Evolutionary conservation across 2,329 filamentous ascomycete genomes (phyloP), one percentile per base, ranked within the genome.

Genomic region (Stenocarpella maydis): DNA sequence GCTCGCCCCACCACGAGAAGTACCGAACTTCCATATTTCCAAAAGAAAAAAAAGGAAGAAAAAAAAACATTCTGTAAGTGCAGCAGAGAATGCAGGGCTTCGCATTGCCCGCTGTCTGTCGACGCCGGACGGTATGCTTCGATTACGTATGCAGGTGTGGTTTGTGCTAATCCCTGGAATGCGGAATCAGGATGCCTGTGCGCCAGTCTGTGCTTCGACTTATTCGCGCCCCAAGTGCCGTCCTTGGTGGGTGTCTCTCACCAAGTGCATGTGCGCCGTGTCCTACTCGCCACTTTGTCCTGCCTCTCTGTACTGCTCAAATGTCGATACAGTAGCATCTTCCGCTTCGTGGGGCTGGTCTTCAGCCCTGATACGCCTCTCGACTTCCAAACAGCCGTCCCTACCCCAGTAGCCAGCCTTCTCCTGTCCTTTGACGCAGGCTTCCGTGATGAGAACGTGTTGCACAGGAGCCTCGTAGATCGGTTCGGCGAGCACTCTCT

Each of bases 401-500:
- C 92, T 90, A 1, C 90, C 91, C 87, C 88, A 91, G 72, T 89
- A 90, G 0, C 80, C 80, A 1, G 84, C 83, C 78, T 86, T 88
- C 74, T 90, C 89, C 28, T 84, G 83, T 15, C 91, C 88, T 24
- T 83, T 83, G 1, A 92, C 91, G 39, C 91, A 91, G 1, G 82
- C 86, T 76, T 94, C 90, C 0, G 91, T 93, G 50, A 95, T 88
- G 10, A 94, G 84, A 1, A 94, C 91, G 74, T 92, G 93, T 26
- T 91, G 88, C 73, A 91, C 90, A 5, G 93, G 93, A 0, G 91
- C 90, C 75, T 94, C 91, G 76, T 93, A 95, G 87, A 95, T 95
- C 39, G 92, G 89, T 78, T 95, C 92, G 4, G 90, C 90, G 14
- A 95, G 82, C 9, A 95, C 88, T 2, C 90, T 87, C 78, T 95